Conservation (phyloP, 371 early-diverging fungal genomes). For the Mycotypha africana region DNA sequence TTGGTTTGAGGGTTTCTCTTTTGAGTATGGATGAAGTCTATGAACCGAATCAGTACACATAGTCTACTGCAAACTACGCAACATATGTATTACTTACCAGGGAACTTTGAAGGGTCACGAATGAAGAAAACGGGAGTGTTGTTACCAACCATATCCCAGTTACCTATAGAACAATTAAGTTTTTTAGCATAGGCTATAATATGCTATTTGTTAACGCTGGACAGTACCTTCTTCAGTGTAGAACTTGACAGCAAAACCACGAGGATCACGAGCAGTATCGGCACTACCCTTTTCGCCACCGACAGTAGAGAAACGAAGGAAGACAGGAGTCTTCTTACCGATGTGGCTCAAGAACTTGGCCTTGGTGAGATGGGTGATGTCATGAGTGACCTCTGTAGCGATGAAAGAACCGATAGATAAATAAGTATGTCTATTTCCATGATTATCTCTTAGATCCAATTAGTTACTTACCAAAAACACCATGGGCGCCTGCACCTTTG, state of each 20-base stretch:
- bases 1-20: constrained; percentile 76
- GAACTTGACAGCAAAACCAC: constrained; percentile 76
- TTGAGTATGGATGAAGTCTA: constrained; percentile 79
- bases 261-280: constrained; percentile 74
- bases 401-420: constrained; percentile 4
- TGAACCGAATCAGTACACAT: not conserved
- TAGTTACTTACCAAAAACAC: constrained; percentile 67
- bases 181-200: not conserved
- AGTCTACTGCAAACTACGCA: not conserved
- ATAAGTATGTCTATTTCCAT: not conserved
- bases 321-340: constrained; percentile 77
- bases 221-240: constrained; percentile 74
- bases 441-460: too few relatives aligned
- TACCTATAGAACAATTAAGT: constrained; percentile 1
- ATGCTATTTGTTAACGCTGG: too few relatives aligned
- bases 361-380: constrained; percentile 62
- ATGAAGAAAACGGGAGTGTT: constrained; percentile 68
- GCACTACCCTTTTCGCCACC: constrained; percentile 72
- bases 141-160: constrained; percentile 76
- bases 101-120: constrained; percentile 77
- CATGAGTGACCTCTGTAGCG: constrained; percentile 63
- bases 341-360: constrained; percentile 70
- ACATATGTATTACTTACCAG: constrained; percentile 29
- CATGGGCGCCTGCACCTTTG: constrained; percentile 49
- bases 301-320: constrained; percentile 78